These are phyloP conservation scores for Phytophthora cryptogea DNA, from an alignment of 352 stramenopile genomes.

Conservation along the genomic window DNA sequence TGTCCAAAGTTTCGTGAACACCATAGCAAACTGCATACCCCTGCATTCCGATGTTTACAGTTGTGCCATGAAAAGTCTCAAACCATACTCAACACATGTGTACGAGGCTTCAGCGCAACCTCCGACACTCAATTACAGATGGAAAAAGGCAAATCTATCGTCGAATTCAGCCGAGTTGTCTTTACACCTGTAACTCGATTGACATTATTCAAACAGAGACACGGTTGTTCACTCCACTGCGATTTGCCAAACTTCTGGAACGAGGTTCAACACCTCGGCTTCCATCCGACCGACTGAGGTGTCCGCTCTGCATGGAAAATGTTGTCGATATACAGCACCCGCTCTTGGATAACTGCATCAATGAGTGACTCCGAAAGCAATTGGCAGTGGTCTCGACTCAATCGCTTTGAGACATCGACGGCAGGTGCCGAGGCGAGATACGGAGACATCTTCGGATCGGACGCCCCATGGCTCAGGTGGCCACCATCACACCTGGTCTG, in stretches of 20 bases:
- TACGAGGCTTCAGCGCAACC: constrained; percentile 3
- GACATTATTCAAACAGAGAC: constrained; percentile 19
- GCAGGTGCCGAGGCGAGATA: constrained; percentile 21
- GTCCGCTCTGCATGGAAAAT: constrained; percentile 4
- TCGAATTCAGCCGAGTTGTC: constrained; percentile 9
- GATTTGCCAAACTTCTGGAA: constrained; percentile 27
- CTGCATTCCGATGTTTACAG: constrained; percentile 5
- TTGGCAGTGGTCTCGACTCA: too few relatives aligned
- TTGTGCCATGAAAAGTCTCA: constrained; percentile 7
- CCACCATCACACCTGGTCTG: constrained; percentile 20
- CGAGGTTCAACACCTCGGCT: constrained; percentile 1
- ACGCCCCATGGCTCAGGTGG: constrained; percentile 23
- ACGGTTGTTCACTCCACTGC: constrained; percentile 7
- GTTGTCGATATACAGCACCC: neutral
- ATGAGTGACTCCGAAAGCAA: neutral
- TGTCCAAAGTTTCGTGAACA: constrained; percentile 3
- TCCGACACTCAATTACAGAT: constrained; percentile 17
- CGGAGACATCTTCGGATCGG: constrained; percentile 30
- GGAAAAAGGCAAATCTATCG: constrained; percentile 16
- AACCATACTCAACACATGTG: constrained; percentile 1
- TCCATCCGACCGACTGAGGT: neutral
- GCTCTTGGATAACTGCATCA: neutral
- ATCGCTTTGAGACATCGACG: neutral
- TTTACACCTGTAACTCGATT: constrained; percentile 8
- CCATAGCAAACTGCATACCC: constrained; percentile 20